phyloP scores from a whole-genome alignment of 257 asterid genomes.

The Capsicum chinense region DNA sequence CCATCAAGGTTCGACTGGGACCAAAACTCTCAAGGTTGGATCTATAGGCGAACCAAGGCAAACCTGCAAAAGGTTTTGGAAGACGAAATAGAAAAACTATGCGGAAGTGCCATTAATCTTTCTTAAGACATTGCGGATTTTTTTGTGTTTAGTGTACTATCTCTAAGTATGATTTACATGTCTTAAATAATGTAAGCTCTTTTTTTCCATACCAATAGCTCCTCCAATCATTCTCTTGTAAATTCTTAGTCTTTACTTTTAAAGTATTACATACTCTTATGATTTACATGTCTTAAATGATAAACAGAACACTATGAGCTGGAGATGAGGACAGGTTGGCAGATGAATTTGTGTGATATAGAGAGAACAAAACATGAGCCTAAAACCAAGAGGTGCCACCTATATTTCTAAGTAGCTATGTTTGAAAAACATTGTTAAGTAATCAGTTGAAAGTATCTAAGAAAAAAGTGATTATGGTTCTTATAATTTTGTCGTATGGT shows the following conservation, averaged over 20 bases:
- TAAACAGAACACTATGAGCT: too few species aligned
- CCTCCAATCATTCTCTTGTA: neutral
- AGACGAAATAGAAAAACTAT: conserved; percentile 71
- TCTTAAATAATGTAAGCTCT: neutral
- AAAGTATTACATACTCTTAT: too few species aligned
- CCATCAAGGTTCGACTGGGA: conserved; percentile 96
- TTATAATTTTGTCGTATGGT: too few species aligned
- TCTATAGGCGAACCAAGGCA: conserved; percentile 69
- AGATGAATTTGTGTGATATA: too few species aligned
- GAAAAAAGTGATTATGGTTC: too few species aligned
- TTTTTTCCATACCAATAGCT: neutral
- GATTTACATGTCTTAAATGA: too few species aligned
- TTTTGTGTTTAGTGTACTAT: neutral
- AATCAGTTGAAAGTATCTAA: too few species aligned
- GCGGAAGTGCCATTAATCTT: conserved; percentile 58
- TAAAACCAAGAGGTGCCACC: too few species aligned
- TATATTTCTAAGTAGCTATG: too few species aligned
- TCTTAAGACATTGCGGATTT: conserved; percentile 28
- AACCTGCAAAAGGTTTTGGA: conserved; percentile 56
- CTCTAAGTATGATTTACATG: neutral
- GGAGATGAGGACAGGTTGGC: too few species aligned
- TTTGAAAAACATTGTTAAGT: too few species aligned
- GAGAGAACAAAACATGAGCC: too few species aligned
- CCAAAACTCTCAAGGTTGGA: conserved; percentile 63
- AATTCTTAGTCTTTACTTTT: neutral